Evolutionary conservation across 179 eudicot genomes (phyloP), one percentile per base, ranked within the genome.

Genomic region (Beta corolliflora): DNA sequence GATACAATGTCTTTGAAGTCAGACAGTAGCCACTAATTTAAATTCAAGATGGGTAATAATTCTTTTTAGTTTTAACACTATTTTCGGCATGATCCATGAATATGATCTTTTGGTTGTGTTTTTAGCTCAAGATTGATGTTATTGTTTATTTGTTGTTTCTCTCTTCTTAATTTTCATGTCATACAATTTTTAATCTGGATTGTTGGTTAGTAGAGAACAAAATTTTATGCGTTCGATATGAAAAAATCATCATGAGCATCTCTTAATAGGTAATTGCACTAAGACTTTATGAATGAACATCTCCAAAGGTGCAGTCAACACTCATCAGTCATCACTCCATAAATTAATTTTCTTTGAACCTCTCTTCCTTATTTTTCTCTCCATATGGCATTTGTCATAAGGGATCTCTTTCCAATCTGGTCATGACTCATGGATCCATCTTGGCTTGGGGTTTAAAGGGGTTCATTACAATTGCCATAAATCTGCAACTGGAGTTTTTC

Each of bases 1-100:
- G 86, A 84, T 70, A 29, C n/a, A 18, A 9, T 18, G 16, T 58
- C 46, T 73, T 7, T 56, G 64, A 66, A 72, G 25, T 25, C 23
- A 61, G 59, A 50, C 21, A 5, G 50, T 54, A 2, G 41, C 66
- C 36, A n/a, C 56, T 29, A 23, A 77, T 58, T 64, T 18, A 60
- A 29, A 21, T 53, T 18, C 13, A 21, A 81, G 79, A 75, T 81
- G 58, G 36, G 83, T 16, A 29, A 54, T 23, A 54, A 1, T 55
- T 12, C 21, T 72, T 25, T 71, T 71, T 50, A 21, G 58, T 66
- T 58, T 71, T 56, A 41, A 31, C 15, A 4, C 3, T 18, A 11
- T 21, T 1, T 58, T 55, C 10, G 7, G 58, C 58, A 13, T 41
- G 64, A 16, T 25, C 12, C 11, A 46, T 23, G 12, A 31, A 2